These are phyloP conservation scores for Solanum sitiens DNA, from an alignment of 257 asterid genomes.

Conservation along the genomic window DNA sequence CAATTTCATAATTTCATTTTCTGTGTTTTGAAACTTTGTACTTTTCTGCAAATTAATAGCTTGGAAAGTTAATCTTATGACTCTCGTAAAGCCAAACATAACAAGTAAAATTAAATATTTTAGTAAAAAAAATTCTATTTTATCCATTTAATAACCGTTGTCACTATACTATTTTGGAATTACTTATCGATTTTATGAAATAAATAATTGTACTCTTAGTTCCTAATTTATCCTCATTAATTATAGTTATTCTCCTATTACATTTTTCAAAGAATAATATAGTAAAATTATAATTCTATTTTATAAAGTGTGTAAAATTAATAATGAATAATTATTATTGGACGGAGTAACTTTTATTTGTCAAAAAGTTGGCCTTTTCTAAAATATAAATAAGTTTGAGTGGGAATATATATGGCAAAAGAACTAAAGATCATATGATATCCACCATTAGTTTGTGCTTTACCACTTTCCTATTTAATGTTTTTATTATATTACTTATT, in stretches of 20 bases:
- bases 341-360: too few species aligned
- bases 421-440: background rate
- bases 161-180: rapidly evolving
- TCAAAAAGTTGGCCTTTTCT: background rate
- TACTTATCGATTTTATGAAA: too few species aligned
- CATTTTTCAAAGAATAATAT: too few species aligned
- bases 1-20: background rate
- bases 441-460: background rate
- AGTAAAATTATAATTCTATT: rapidly evolving
- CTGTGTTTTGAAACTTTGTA: background rate
- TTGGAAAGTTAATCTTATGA: too few species aligned
- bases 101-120: too few species aligned
- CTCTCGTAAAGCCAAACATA: too few species aligned
- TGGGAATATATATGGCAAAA: background rate
- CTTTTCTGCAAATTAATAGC: background rate
- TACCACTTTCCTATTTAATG: background rate
- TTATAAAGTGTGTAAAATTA: rapidly evolving
- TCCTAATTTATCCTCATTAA: too few species aligned
- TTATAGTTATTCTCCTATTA: too few species aligned
- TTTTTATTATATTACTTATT: background rate
- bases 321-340: too few species aligned
- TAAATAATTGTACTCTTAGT: too few species aligned
- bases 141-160: rapidly evolving
- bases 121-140: too few species aligned
- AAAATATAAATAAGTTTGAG: background rate